Base-by-base conservation (phyloP, 306 rosid genomes). In the Dryas drummondii region DNA sequence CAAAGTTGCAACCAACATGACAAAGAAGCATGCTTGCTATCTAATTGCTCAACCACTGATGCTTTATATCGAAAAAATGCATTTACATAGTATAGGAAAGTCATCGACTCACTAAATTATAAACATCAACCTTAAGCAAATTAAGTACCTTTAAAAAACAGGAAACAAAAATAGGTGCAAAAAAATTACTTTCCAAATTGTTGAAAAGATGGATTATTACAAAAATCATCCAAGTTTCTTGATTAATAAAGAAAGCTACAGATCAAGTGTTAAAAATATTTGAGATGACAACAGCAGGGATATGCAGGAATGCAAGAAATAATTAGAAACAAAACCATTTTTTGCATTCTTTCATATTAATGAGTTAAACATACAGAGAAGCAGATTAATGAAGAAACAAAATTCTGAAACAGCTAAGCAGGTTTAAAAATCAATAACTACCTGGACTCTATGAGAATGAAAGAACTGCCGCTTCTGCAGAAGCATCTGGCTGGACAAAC, bases 381-480 rank as follows among this genome's bases (percentile, higher is more conserved):
- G 73, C 16, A 27, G 44, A 72, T 12, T 42, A 7, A 79, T 15
- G 55, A 78, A 81, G 19, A 26, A 78, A 73, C 4, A n/a, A 82
- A 59, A 55, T 58, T 19, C 26, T 75, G 59, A 68, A 40, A 68
- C 66, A 51, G 51, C 63, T 79, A 44, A 22, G 58, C 55, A 53
- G 55, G 61, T 77, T 50, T 66, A 55, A 76, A 76, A 72, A 75
- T 70, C 46, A 53, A 48, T 68, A 77, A 78, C 80, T 80, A 92
- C 99, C 99, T 94, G 99, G 82, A 94, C 99, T 81, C 99, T 87
- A 75, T 94, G 99, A 41, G 99, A 94, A 84, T 94, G 99, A 89
- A 88, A 94, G 86, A 94, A 94, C 83, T 87, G 97, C 79, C 99
- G 89, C 79, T 94, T 94, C 88, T 90, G 99, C 82, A 94, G 86